These are phyloP conservation scores for Umbelopsis sp. DNA, from an alignment of 192 early-diverging fungal genomes.

Conservation along the genomic window DNA sequence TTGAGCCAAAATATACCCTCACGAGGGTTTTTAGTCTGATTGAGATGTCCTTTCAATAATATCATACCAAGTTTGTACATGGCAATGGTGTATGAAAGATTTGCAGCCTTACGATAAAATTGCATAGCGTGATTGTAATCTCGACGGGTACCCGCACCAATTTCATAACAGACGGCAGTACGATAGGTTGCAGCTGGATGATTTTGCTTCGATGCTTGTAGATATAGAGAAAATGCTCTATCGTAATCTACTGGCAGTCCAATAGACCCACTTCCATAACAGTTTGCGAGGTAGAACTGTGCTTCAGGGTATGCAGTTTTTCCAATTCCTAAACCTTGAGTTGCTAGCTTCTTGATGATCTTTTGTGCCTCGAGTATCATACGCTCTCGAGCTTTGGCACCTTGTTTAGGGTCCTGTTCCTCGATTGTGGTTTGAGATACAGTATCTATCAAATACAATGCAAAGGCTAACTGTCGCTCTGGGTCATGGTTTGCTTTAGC, in stretches of 20 bases:
- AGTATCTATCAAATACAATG: constrained; percentile 81
- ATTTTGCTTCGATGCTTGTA: constrained; percentile 90
- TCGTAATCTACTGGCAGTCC: constrained; percentile 82
- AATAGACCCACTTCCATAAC: constrained; percentile 84
- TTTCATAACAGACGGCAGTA: constrained; percentile 95
- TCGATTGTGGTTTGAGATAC: constrained; percentile 63
- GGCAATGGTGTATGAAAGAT: constrained; percentile 84
- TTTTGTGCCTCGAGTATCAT: constrained; percentile 85
- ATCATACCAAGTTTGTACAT: constrained; percentile 99
- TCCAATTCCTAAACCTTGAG: constrained; percentile 70
- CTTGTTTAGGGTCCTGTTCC: constrained; percentile 68
- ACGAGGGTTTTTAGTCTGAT: constrained; percentile 73
- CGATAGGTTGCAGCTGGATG: constrained; percentile 92
- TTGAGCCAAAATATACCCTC: constrained; percentile 97
- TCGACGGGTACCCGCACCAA: constrained; percentile 88
- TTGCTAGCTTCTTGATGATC: constrained; percentile 83
- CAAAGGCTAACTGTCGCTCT: constrained; percentile 78
- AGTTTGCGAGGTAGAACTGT: constrained; percentile 91
- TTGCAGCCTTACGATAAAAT: constrained; percentile 92
- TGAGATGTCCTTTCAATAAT: constrained; percentile 82
- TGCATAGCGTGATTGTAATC: constrained; percentile 83
- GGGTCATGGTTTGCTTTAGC: constrained; percentile 71
- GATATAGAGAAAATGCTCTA: constrained; percentile 88
- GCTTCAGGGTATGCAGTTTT: constrained; percentile 86
- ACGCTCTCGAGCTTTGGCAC: constrained; percentile 69